Evolutionary conservation across 345 rosid species (phyloP), one percentile per base, ranked within the genome.

Genomic region (Draba incana): DNA sequence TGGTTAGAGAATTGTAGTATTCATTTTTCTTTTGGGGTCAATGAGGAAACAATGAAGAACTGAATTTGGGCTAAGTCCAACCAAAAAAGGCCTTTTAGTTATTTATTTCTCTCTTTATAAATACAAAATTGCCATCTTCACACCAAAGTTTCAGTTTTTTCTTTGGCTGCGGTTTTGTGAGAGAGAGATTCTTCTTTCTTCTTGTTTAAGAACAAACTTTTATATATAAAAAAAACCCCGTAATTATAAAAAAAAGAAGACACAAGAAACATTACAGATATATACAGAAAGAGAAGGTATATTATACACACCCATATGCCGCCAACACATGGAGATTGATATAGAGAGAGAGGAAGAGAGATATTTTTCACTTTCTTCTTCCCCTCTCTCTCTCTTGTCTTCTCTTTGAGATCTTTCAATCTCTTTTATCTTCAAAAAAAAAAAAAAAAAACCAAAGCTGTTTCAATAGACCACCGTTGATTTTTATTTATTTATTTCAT

Each of bases 241-340:
- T 35, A 28, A 42, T 8, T 48, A 14, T 31, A 25, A 33, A 31
- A n/a, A 28, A 72, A 37, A 14, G 31, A 49, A 42, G 5, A 24
- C 23, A 65, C 23, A 57, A 68, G 67, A 75, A 75, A 61, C 69
- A 74, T 47, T 75, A 75, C 79, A 57, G 75, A 62, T 54, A 75
- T 57, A 46, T 47, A 69, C 50, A 56, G 53, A 52, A 69, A 72
- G 77, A 63, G 63, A 77, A 77, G 81, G 75, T 65, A 56, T 73
- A 68, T 24, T 20, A 62, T 27, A 61, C 57, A 69, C 16, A 66
- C 20, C 39, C 73, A 69, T 69, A 69, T 75, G 62, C 69, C 31
- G 62, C 69, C 31, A 54, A 62, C 76, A 66, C 64, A 64, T 53
- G 49, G 28, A 62, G 71, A 80, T 51, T 51, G 50, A 66, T 14